These are phyloP conservation scores for Podospora tetraspora DNA, from an alignment of 495 filamentous ascomycete genomes.

Conservation along the genomic window DNA sequence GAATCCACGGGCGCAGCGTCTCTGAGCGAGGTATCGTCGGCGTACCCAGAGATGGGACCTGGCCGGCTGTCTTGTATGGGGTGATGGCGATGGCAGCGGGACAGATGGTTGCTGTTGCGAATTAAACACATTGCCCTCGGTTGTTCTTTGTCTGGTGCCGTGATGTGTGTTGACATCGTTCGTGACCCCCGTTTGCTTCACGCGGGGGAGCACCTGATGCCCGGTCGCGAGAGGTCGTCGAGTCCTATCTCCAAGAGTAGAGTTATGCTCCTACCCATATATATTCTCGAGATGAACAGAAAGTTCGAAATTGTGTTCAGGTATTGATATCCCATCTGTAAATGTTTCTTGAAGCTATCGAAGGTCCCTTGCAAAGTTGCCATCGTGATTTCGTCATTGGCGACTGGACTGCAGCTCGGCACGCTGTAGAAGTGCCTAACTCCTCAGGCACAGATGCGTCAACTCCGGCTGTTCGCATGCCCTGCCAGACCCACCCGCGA, in stretches of 20 bases:
- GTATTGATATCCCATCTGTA: too few species aligned
- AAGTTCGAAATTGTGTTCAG: not conserved
- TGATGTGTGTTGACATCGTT: not conserved
- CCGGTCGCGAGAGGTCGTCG: not conserved
- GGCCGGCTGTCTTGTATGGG: not conserved
- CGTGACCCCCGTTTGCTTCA: not conserved
- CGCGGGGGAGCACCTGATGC: too few species aligned
- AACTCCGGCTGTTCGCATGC: not conserved
- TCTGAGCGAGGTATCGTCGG: conserved; percentile 3
- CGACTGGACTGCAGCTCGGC: not conserved
- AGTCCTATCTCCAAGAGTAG: too few species aligned
- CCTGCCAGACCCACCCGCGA: not conserved
- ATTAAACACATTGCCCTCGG: not conserved
- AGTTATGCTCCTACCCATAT: too few species aligned
- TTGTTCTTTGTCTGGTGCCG: not conserved
- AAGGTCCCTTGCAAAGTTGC: not conserved
- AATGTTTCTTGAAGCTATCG: not conserved
- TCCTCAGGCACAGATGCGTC: not conserved
- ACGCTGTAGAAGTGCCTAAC: conserved; percentile 8
- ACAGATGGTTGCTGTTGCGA: not conserved
- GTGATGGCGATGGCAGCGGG: not conserved
- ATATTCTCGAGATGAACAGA: not conserved
- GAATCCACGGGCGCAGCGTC: conserved; percentile 2
- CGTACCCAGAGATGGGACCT: not conserved
- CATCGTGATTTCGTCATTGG: not conserved